A percentile compares a stretch with the other conserved stretches of the same genome.
Conservation (phyloP, 2,329 filamentous ascomycete genomes). For the Fusarium goolgardi region DNA sequence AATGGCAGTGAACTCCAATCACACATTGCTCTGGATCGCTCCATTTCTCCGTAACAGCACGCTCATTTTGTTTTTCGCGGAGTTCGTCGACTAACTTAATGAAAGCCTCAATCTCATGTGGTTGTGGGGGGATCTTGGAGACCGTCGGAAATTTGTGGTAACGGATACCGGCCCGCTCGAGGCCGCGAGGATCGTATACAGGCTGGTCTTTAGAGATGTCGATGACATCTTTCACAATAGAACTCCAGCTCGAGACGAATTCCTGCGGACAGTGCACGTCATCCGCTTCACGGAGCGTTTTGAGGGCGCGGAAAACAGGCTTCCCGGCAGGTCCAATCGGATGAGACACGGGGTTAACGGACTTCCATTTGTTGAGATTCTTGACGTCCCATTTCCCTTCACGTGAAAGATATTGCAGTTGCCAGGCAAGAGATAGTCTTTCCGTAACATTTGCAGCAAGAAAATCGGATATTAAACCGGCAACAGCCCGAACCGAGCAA, state of each 20-base stretch:
- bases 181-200: constrained; percentile 82
- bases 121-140: constrained; percentile 84
- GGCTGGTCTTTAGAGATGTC: constrained; percentile 93
- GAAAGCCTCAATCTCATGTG: constrained; percentile 65
- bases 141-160: constrained; percentile 93
- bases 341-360: constrained; percentile 79
- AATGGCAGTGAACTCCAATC: constrained; percentile 93
- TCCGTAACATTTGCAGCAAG: constrained; percentile 78
- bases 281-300: constrained; percentile 91
- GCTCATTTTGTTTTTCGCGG: constrained; percentile 62
- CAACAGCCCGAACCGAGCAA: constrained; percentile 77
- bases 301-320: constrained; percentile 86
- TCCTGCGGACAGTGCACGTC: constrained; percentile 79
- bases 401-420: constrained; percentile 86
- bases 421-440: constrained; percentile 86
- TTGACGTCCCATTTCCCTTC: constrained; percentile 99
- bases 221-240: constrained; percentile 78
- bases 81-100: constrained; percentile 69
- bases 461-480: constrained; percentile 86
- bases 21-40: constrained; percentile 56
- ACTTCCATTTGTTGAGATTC: constrained; percentile 91
- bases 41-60: constrained; percentile 54
- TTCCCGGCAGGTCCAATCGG: constrained; percentile 69
- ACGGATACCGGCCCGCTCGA: constrained; percentile 73
- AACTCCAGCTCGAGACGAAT: constrained; percentile 76